Conservation (phyloP, 768 basidiomycete genomes). For the Dentipellis fragilis region DNA sequence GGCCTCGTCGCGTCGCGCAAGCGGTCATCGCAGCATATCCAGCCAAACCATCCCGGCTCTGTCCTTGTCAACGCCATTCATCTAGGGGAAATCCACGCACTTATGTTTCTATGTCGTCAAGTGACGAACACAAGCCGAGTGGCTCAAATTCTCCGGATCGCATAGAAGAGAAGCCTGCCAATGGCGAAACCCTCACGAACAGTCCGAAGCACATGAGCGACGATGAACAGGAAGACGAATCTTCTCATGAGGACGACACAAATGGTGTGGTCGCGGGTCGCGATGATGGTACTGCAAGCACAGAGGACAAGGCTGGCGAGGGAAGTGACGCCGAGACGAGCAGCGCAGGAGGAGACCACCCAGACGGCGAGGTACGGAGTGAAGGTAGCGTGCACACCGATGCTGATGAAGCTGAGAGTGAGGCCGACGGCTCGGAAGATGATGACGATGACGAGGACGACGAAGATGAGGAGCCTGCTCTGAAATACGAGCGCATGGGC, state of each 20-base stretch:
- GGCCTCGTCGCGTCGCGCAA: too few relatives aligned
- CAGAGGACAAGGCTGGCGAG: background rate
- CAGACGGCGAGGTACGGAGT: background rate
- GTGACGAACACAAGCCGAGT: background rate
- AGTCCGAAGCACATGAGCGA: background rate
- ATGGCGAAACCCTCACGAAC: background rate
- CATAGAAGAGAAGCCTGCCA: background rate
- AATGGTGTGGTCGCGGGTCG: background rate
- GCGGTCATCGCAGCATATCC: too few relatives aligned
- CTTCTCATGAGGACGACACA: background rate
- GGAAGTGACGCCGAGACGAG: too few relatives aligned
- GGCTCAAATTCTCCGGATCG: background rate
- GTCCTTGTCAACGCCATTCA: too few relatives aligned
- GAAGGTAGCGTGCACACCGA: background rate
- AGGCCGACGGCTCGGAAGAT: conserved; percentile 12
- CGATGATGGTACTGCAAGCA: background rate
- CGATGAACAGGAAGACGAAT: background rate
- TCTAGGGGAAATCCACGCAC: background rate
- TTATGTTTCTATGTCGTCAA: background rate
- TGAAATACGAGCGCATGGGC: conserved; percentile 83
- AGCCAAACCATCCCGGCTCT: too few relatives aligned
- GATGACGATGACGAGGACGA: conserved; percentile 42
- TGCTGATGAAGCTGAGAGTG: background rate
- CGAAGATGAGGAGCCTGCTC: conserved; percentile 82
- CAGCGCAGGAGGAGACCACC: too few relatives aligned